A percentile compares a stretch with the other conserved stretches of the same genome.
Conservation (phyloP, 1,284 basidiomycete genomes). For the Peniophora sp. region DNA sequence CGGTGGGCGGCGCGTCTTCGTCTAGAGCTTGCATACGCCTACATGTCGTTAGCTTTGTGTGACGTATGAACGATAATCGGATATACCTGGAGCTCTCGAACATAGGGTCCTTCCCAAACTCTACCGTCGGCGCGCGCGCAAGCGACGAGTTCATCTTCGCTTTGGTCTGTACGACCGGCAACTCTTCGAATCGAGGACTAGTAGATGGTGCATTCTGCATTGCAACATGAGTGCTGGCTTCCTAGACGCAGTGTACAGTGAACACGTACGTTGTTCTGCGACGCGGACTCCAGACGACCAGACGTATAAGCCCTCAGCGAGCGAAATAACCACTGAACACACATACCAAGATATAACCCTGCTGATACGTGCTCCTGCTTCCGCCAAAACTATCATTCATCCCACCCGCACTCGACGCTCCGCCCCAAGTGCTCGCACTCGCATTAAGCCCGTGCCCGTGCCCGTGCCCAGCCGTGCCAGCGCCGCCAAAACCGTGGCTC, state of each 20-base stretch:
- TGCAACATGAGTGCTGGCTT: constrained; percentile 4
- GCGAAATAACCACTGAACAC: constrained; percentile 10
- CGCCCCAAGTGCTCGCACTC: too few species aligned
- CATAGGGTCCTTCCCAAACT: constrained; percentile 76
- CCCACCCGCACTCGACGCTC: too few species aligned
- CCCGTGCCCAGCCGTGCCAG: too few species aligned
- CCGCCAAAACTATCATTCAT: constrained; percentile 50
- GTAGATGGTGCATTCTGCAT: constrained; percentile 44
- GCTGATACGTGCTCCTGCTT: constrained; percentile 65
- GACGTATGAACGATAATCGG: neutral
- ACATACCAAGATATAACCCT: constrained; percentile 66
- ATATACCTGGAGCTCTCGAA: constrained; percentile 58
- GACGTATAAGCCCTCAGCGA: constrained; percentile 1
- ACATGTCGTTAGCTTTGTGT: neutral
- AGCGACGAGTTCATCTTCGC: constrained; percentile 67
- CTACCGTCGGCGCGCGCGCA: constrained; percentile 49
- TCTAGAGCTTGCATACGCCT: constrained; percentile 57
- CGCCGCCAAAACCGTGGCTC: too few species aligned
- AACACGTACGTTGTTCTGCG: constrained; percentile 43
- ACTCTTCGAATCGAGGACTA: constrained; percentile 57
- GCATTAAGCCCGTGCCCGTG: too few species aligned
- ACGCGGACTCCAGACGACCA: constrained; percentile 37
- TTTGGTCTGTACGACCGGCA: constrained; percentile 64
- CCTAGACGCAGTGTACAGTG: neutral
- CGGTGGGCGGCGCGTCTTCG: constrained; percentile 67